Base-by-base conservation (phyloP, 495 filamentous ascomycete genomes). In the Xanthoparmelia taractica region DNA sequence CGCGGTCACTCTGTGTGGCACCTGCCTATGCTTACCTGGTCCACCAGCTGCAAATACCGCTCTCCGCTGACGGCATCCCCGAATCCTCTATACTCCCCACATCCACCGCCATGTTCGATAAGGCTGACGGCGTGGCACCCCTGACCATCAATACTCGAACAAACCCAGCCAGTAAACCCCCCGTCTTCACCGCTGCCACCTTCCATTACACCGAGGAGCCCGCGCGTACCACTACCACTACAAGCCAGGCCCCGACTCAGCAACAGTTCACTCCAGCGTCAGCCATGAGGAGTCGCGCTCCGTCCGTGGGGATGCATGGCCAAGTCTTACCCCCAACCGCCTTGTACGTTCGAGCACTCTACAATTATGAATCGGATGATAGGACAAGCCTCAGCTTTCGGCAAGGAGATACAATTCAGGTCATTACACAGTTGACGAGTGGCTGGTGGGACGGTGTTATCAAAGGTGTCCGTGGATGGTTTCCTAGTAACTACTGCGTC, bases 361-460 rank as follows among this genome's bases (percentile, higher is more conserved):
- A 97, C 79, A 91, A 97, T 76, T 98, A 97, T 75, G 88, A 95
- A 71, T 91, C 95, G 64, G 92, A 97, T 74, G 94, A 98, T 76
- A 85, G 89, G 67, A 97, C 94, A 45, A 97, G 92, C 76, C 78
- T 98, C 69, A 97, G 92, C 76, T 97, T 98, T 73, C 89, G 85
- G 64, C 87, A 93, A 69, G 95, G 95, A 65, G 94, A 97, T 72
- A 85, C 96, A 63, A 97, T 98, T 64, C 92, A 97, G 77, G 94
- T 98, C 68, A 88, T 98, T 63, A 98, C 96, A 62, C 92, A 96
- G 74, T 80, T 98, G 48, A 95, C 97, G 69, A 97, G 92, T 66
- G 94, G 94, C 12, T 98, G 94, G 94, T 98, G 94, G 94, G 94
- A 98, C 76, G 94, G 94, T 13, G 90, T 97, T 45, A 93, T 97